A percentile compares a stretch with the other conserved stretches of the same genome.
Conservation (phyloP, 768 basidiomycete species). For the Tylopilus subfusipes region DNA sequence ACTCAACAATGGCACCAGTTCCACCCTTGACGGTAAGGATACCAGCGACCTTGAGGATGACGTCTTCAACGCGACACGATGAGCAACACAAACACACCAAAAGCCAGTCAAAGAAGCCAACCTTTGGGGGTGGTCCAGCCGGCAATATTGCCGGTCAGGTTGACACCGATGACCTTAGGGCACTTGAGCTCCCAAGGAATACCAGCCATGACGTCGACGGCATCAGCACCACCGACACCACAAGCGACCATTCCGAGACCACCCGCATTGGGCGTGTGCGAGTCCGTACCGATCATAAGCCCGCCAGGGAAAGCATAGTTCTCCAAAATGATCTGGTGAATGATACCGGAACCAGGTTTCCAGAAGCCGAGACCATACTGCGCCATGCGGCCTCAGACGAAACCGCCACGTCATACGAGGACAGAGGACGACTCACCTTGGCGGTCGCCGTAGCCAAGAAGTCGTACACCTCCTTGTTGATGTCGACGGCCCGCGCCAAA, state of each 20-base stretch:
- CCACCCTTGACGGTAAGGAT: slow-evolving; percentile 99
- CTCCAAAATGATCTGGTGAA: slow-evolving; percentile 98
- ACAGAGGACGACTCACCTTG: slow-evolving; percentile 49
- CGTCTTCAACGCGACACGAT: slow-evolving; percentile 49
- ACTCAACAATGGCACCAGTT: slow-evolving; percentile 98
- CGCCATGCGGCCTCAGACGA: not conserved
- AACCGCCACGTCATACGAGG: not conserved
- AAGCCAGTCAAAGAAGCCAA: slow-evolving; percentile 29
- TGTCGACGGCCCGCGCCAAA: slow-evolving; percentile 84
- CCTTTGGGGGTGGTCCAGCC: slow-evolving; percentile 99
- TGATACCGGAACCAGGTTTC: slow-evolving; percentile 99
- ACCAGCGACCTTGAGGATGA: slow-evolving; percentile 98
- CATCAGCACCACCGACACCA: slow-evolving; percentile 99
- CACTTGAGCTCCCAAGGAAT: slow-evolving; percentile 99
- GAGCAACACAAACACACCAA: not conserved
- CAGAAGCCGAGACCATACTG: slow-evolving; percentile 99
- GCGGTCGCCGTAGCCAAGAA: slow-evolving; percentile 97
- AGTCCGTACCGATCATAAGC: slow-evolving; percentile 99
- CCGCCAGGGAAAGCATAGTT: slow-evolving; percentile 99
- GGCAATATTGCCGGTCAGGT: slow-evolving; percentile 88
- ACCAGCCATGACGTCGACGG: slow-evolving; percentile 97
- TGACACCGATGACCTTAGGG: slow-evolving; percentile 98
- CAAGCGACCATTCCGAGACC: slow-evolving; percentile 99
- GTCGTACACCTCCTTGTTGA: slow-evolving; percentile 99
- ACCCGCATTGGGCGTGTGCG: slow-evolving; percentile 98